phyloP scores from a whole-genome alignment of 2,329 filamentous ascomycete species.

The Arthrobotrys musiformis region DNA sequence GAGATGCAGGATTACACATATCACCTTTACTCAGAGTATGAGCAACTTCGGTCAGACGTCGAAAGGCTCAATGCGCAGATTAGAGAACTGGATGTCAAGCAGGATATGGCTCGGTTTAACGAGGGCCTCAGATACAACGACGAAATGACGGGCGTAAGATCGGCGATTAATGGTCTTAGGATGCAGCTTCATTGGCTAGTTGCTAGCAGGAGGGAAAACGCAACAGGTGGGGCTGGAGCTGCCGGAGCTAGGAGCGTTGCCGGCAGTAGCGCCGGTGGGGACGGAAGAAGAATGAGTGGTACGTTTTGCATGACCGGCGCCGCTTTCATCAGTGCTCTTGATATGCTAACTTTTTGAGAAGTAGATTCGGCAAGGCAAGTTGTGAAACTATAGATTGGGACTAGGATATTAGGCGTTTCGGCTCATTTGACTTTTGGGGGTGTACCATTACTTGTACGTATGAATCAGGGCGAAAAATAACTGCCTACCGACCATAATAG shows the following conservation, averaged over 20 bases:
- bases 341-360: conserved; percentile 6
- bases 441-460: neutral
- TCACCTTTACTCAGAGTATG: conserved; percentile 59
- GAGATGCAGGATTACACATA: conserved; percentile 59
- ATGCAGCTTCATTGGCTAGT: conserved; percentile 59
- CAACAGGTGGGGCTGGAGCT: conserved; percentile 16
- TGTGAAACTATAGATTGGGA: conserved; percentile 28
- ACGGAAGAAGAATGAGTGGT: conserved; percentile 50
- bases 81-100: conserved; percentile 59
- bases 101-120: conserved; percentile 58
- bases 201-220: conserved; percentile 47
- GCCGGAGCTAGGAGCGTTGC: conserved; percentile 11
- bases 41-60: conserved; percentile 58
- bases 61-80: conserved; percentile 57
- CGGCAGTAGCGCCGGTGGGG: conserved; percentile 22
- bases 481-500: neutral
- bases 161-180: conserved; percentile 59
- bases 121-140: conserved; percentile 59
- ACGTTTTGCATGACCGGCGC: neutral
- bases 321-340: neutral
- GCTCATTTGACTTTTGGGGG: neutral
- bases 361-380: conserved; percentile 49
- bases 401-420: conserved; percentile 2
- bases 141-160: conserved; percentile 59
- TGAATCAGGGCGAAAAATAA: neutral